Percentiles rank a stretch among this genome's conserved stretches.
These are phyloP conservation scores for Didymosphaeria variabile DNA, from an alignment of 2,329 filamentous ascomycete genomes.

Conservation along the genomic window DNA sequence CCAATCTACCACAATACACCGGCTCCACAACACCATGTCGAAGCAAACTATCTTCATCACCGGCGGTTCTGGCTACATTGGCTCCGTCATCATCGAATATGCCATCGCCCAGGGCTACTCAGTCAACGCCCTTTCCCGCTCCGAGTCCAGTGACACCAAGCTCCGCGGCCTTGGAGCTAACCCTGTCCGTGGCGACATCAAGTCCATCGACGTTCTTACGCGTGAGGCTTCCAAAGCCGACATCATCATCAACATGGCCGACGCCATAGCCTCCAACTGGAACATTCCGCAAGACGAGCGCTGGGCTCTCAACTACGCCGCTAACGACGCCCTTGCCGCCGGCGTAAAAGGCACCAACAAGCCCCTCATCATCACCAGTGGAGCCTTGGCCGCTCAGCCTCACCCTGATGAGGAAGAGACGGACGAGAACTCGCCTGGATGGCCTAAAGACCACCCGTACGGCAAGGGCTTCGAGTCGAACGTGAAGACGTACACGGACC, in stretches of 20 bases:
- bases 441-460: conserved; percentile 32
- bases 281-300: conserved; percentile 19
- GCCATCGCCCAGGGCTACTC: conserved; percentile 52
- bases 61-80: conserved; percentile 35
- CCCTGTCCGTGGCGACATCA: conserved; percentile 54
- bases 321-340: conserved; percentile 51
- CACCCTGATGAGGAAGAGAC: conserved; percentile 43
- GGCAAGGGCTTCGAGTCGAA: conserved; percentile 9
- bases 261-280: conserved; percentile 19
- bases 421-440: conserved; percentile 30
- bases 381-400: conserved; percentile 37
- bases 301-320: conserved; percentile 46
- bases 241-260: conserved; percentile 56
- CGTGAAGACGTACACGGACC: conserved; percentile 22
- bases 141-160: conserved; percentile 46
- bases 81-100: conserved; percentile 39
- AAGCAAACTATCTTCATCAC: conserved; percentile 32
- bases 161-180: conserved; percentile 51
- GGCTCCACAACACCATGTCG: conserved; percentile 14
- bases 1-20: background rate
- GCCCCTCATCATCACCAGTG: conserved; percentile 49
- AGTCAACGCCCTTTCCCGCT: conserved; percentile 55
- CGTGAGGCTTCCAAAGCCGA: conserved; percentile 53
- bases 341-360: conserved; percentile 48
- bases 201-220: conserved; percentile 50